A percentile compares a stretch with the other conserved stretches of the same genome.
phyloP scores from a whole-genome alignment of 768 basidiomycete species.

The Boletus vermiculosoides region DNA sequence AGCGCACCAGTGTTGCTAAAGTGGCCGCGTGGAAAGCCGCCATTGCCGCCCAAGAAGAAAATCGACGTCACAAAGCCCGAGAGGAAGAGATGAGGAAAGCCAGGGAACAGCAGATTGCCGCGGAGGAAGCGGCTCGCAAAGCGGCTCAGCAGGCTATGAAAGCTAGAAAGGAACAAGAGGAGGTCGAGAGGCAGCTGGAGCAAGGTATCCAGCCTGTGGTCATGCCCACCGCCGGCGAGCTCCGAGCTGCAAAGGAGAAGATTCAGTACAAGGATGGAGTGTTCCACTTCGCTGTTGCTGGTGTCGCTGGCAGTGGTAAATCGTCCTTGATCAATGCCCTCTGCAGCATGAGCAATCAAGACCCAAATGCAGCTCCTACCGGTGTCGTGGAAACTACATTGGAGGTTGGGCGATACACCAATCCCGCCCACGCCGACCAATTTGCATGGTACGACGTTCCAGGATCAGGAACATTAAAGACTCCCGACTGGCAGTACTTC shows the following conservation, averaged over 20 bases:
- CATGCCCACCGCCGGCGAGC: slow-evolving; percentile 29
- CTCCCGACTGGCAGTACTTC: slow-evolving; percentile 41
- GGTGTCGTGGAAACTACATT: slow-evolving; percentile 23
- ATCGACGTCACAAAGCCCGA: slow-evolving; percentile 17
- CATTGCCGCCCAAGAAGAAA: slow-evolving; percentile 25
- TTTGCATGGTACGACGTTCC: slow-evolving; percentile 41
- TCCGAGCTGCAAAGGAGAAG: slow-evolving; percentile 25
- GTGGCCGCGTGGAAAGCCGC: slow-evolving; percentile 27
- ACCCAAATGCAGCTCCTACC: no score
- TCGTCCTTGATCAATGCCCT: slow-evolving; percentile 34
- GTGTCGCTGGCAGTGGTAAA: no score
- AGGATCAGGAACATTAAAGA: slow-evolving; percentile 36
- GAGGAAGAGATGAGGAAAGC: slow-evolving; percentile 20
- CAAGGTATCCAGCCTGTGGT: slow-evolving; percentile 31
- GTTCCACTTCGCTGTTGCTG: slow-evolving; percentile 32
- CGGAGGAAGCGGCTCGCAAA: slow-evolving; percentile 24
- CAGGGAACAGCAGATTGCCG: slow-evolving; percentile 19
- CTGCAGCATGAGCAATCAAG: slow-evolving; percentile 21
- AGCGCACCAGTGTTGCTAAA: slow-evolving; percentile 14
- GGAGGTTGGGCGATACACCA: slow-evolving; percentile 29
- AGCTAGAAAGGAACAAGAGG: slow-evolving; percentile 21
- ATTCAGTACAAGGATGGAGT: slow-evolving; percentile 30
- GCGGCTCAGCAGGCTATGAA: slow-evolving; percentile 26
- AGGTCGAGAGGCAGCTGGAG: slow-evolving; percentile 22
- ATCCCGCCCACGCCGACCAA: slow-evolving; percentile 23